Base-by-base conservation (phyloP, 2,329 filamentous ascomycete genomes). In the Aspergillaceae sp. region DNA sequence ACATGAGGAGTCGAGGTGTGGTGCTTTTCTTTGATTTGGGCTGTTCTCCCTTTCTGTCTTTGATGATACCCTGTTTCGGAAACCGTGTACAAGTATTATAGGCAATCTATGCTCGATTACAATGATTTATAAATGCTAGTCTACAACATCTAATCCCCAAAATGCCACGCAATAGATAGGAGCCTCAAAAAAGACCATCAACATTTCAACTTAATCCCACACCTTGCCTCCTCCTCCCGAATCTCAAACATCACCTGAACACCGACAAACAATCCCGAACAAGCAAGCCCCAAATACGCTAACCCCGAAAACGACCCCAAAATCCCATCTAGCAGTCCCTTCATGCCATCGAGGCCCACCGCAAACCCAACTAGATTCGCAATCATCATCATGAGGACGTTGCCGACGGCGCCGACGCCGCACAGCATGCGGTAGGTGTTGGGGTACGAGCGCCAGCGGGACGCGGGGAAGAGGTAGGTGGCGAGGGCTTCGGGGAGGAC, bases 211-310 rank as follows among this genome's bases (percentile, higher is more conserved):
- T 80, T 77, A 48, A 96, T 84, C 0, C 92, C 92, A 56, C 79
- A 80, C 57, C 91, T 78, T 68, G 82, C 80, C 73, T 98, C 92
- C 37, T 77, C 75, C 71, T 96, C 87, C 44, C 92, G 76, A 55
- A 94, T 78, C 73, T 98, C 92, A 72, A 97, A 96, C 92, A 98
- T 98, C 60, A 96, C 73, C 70, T 97, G 91, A 37, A 86, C 79
- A 28, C 85, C 90, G 0, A 90, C 81, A 63, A 95, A 98, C 6
- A 97, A 67, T 38, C 79, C 81, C n/a, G 66, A 69, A 59, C 82
- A 91, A 3, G 88, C 86, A 2, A 74, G 74, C 7, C 82, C 61
- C 40, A 97, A 67, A 64, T 95, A 98, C 1, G 79, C 62, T 7
- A 86, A 61, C 0, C 92, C 91, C 75, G 81, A 81, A 72, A 81